Evolutionary conservation across 2,329 filamentous ascomycete genomes (phyloP).

Genomic region (Ceratocystis diversiconidia): DNA sequence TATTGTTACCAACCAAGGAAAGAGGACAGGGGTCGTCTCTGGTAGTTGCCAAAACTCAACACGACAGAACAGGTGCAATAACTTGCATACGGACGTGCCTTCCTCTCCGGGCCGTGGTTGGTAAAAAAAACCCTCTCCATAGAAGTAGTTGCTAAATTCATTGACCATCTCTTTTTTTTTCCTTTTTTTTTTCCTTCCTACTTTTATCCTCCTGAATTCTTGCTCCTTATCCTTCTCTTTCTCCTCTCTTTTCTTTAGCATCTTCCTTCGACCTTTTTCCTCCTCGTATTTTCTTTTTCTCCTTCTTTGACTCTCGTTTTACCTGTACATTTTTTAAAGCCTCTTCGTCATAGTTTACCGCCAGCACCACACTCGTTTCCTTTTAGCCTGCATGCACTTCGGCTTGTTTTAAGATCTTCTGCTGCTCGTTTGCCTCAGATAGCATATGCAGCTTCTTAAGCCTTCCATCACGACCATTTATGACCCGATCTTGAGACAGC

Average conservation of each 20-base stretch:
- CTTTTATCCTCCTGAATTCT: conserved; percentile 2
- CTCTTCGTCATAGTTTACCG: conserved; percentile 9
- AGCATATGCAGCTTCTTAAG: neutral
- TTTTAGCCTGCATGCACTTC: neutral
- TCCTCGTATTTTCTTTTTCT: conserved; percentile 9
- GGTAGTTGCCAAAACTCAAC: too few relatives aligned
- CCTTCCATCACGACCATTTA: neutral
- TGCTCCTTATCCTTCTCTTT: conserved; percentile 19
- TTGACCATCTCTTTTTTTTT: conserved; percentile 6
- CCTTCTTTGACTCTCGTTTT: conserved; percentile 10
- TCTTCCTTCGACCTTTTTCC: conserved; percentile 5
- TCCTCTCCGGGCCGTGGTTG: conserved; percentile 4
- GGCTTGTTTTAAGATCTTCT: neutral
- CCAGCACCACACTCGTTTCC: neutral
- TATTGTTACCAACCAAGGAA: too few relatives aligned
- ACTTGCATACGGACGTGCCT: conserved; percentile 3
- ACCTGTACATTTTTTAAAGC: conserved; percentile 1
- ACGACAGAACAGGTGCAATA: neutral
- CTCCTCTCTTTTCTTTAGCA: conserved; percentile 16
- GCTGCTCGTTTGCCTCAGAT: neutral
- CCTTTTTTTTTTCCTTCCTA: conserved; percentile 1
- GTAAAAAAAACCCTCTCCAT: neutral
- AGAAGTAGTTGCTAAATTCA: neutral
- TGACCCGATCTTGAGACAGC: neutral
- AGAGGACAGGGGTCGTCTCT: too few relatives aligned